Conservation (phyloP, 768 basidiomycete species). For the Dioszegia aurantiaca region DNA sequence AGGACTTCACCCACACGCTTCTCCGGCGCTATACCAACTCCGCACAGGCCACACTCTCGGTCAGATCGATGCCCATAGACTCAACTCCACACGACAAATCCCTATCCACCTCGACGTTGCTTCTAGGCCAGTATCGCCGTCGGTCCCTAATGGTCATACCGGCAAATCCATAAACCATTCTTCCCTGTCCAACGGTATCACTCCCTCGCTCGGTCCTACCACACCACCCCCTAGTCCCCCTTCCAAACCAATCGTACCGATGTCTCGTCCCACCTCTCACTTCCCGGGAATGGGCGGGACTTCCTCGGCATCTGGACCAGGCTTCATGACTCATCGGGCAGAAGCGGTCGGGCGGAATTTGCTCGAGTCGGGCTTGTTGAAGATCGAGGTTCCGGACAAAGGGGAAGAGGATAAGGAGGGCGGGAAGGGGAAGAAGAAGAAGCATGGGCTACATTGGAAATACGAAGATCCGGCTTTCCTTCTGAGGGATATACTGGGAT, state of each 20-base stretch:
- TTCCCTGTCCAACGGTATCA: neutral
- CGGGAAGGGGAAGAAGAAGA: conserved; percentile 40
- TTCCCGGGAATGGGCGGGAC: neutral
- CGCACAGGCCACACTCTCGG: conserved; percentile 20
- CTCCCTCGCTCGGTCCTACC: neutral
- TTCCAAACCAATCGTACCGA: conserved; percentile 1
- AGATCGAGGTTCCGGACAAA: conserved; percentile 36
- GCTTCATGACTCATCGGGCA: neutral
- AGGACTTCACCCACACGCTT: conserved; percentile 26
- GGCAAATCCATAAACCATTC: no score
- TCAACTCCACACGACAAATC: neutral
- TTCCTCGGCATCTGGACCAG: neutral
- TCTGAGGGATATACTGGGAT: conserved; percentile 44
- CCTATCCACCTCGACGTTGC: neutral
- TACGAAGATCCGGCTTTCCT: conserved; percentile 49
- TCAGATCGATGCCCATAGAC: conserved; percentile 16
- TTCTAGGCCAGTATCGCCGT: neutral
- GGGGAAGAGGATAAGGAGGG: conserved; percentile 28
- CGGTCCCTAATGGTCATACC: neutral
- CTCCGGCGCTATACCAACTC: conserved; percentile 34
- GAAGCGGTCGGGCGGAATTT: conserved; percentile 16
- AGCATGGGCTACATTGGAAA: conserved; percentile 47
- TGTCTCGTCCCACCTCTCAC: neutral
- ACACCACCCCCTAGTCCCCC: neutral
- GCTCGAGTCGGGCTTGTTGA: conserved; percentile 21